phyloP scores from a whole-genome alignment of 2,329 filamentous ascomycete genomes.

The Diplodia mutila region DNA sequence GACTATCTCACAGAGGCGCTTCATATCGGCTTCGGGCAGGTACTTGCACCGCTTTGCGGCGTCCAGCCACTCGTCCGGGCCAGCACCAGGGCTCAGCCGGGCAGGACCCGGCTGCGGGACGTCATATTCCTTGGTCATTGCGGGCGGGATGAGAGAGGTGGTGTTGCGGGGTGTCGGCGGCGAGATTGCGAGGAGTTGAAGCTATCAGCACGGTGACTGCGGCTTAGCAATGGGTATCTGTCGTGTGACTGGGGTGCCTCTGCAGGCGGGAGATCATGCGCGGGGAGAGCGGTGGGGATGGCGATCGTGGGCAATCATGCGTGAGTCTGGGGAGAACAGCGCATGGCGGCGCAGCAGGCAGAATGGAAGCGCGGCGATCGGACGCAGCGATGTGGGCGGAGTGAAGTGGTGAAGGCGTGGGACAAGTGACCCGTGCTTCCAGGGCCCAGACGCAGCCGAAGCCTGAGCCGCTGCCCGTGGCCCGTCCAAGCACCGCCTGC shows the following conservation, averaged over 20 bases:
- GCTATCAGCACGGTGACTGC: slow-evolving; percentile 17
- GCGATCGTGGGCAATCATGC: slow-evolving; percentile 25
- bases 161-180: not conserved
- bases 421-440: slow-evolving; percentile 16
- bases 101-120: slow-evolving; percentile 91
- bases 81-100: slow-evolving; percentile 78
- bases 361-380: slow-evolving; percentile 17
- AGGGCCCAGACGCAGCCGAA: slow-evolving; percentile 20
- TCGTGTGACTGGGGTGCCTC: slow-evolving; percentile 35
- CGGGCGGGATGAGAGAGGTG: slow-evolving; percentile 6
- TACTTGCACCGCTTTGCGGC: slow-evolving; percentile 98
- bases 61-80: slow-evolving; percentile 93
- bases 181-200: slow-evolving; percentile 1
- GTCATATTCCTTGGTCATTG: slow-evolving; percentile 57
- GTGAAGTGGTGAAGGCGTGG: slow-evolving; percentile 13
- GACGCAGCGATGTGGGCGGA: slow-evolving; percentile 21
- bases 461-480: slow-evolving; percentile 1
- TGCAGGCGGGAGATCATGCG: slow-evolving; percentile 15
- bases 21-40: slow-evolving; percentile 94
- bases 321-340: slow-evolving; percentile 15
- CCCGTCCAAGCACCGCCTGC: slow-evolving; percentile 1
- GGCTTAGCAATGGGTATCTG: slow-evolving; percentile 27
- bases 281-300: slow-evolving; percentile 10
- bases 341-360: slow-evolving; percentile 24
- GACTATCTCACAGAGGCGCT: slow-evolving; percentile 96